These are phyloP conservation scores for Apiospora sp. DNA, from an alignment of 2,329 filamentous ascomycete genomes.

Conservation along the genomic window DNA sequence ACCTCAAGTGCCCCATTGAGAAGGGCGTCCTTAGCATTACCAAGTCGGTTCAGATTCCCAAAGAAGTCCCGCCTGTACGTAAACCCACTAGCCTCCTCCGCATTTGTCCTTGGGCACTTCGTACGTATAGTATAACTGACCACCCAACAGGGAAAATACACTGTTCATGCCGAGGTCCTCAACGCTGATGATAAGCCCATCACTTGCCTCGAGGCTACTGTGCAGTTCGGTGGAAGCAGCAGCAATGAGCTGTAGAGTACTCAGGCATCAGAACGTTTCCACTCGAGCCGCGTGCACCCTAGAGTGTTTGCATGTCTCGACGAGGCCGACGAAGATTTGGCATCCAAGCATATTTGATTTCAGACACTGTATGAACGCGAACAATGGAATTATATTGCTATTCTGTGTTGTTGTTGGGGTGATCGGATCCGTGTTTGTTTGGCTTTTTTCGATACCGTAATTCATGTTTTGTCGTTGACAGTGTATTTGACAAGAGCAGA, in stretches of 20 bases:
- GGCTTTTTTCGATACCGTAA: not conserved
- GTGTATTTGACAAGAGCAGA: not conserved
- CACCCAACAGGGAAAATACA: constrained; percentile 80
- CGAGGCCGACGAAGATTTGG: constrained; percentile 25
- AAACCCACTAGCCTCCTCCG: not conserved
- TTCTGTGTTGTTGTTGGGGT: constrained; percentile 3
- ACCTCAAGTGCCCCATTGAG: constrained; percentile 87
- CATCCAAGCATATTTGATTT: constrained; percentile 8
- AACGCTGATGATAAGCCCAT: constrained; percentile 76
- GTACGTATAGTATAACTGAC: constrained; percentile 13
- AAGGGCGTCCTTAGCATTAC: constrained; percentile 76
- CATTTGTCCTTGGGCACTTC: not conserved
- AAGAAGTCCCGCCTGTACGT: constrained; percentile 87
- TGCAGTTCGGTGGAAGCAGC: constrained; percentile 64
- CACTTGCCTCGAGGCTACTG: constrained; percentile 83
- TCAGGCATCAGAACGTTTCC: not conserved
- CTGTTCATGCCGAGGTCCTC: constrained; percentile 85
- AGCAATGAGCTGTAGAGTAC: constrained; percentile 49
- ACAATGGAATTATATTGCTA: not conserved
- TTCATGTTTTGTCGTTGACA: not conserved
- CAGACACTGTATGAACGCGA: not conserved
- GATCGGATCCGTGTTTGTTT: not conserved
- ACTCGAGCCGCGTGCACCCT: not conserved
- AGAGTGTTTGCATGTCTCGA: constrained; percentile 24
- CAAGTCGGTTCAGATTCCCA: constrained; percentile 86